Evolutionary conservation across 768 basidiomycete genomes (phyloP), one percentile per base, ranked within the genome.

Genomic region (Phlebiopsis flavidoalba): DNA sequence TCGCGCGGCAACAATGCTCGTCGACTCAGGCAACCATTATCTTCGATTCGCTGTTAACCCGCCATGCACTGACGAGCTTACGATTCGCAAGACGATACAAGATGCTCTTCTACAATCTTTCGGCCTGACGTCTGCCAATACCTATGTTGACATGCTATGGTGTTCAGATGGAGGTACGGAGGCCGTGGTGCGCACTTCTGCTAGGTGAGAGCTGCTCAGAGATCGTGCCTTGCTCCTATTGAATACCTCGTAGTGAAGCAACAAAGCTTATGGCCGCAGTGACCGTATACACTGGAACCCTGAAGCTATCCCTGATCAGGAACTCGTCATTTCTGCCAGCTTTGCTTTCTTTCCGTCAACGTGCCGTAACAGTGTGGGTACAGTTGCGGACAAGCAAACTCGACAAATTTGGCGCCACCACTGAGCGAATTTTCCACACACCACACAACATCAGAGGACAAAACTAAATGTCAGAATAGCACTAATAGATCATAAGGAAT

Each of bases 131-230:
- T 73, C 73, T 8, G 77, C 85, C 1, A 74, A 77, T 51, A 77
- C 76, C 1, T 80, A 85, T 61, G 60, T 89, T 35, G 88, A 89
- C 65, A 70, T 89, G 10, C 71, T 90, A 17, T 84, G 82, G 78
- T 65, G 85, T 8, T 69, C 76, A 8, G 71, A 75, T 2, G 71
- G 76, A 8, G 80, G 80, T 1, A 63, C 63, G 3, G 74, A 77
- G 54, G 73, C 70, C 37, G 74, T 83, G 10, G 62, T 83, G 31
- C 77, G 83, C 45, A 65, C 77, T 8, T 67, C 72, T 3, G 67
- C 73, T 64, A 72, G 67, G 83, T 84, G 61, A 60, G 75, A 48
- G 17, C 26, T 31, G 6, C 26, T 31, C 26, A 31, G 26, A 31
- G 26, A 31, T 31, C 11, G 50, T 43, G 31, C 10, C 11, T 15